Evolutionary conservation across 441 rosid genomes (phyloP).

Genomic region (Melastoma candidum): DNA sequence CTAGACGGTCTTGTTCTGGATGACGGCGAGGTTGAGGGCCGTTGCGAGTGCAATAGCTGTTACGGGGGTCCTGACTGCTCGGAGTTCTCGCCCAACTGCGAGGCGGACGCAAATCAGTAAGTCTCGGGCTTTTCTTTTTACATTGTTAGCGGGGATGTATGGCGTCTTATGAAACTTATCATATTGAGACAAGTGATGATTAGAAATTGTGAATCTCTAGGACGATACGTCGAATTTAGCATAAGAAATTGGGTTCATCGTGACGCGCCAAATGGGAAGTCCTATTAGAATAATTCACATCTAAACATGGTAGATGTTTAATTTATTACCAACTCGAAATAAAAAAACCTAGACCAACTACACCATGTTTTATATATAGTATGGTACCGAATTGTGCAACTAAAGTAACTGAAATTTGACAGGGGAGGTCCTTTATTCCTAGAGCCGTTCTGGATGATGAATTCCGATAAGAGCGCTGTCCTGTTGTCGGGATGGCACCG

Average conservation of each 20-base stretch:
- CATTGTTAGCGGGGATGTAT: no score
- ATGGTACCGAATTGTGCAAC: neutral
- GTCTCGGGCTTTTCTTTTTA: neutral
- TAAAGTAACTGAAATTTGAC: neutral
- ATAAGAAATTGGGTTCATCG: no score
- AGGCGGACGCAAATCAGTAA: constrained; percentile 34
- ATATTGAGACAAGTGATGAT: no score
- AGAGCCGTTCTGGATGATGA: constrained; percentile 56
- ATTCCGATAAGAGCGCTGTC: constrained; percentile 41
- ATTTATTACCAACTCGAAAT: no score
- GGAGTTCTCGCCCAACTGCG: constrained; percentile 18
- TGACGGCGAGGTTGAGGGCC: constrained; percentile 4
- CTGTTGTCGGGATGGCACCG: constrained; percentile 63
- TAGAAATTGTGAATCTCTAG: no score
- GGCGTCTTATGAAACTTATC: no score
- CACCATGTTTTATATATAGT: neutral
- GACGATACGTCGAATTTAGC: no score
- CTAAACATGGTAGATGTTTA: no score
- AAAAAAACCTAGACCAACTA: no score
- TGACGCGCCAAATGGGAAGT: no score
- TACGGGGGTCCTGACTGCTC: constrained; percentile 12
- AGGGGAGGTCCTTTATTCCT: constrained; percentile 69
- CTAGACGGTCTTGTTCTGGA: constrained; percentile 25
- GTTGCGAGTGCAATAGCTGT: constrained; percentile 10
- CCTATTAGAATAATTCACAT: no score